phyloP scores from a whole-genome alignment of 805 yeast genomes.

The Scheffersomyces spartinae region DNA sequence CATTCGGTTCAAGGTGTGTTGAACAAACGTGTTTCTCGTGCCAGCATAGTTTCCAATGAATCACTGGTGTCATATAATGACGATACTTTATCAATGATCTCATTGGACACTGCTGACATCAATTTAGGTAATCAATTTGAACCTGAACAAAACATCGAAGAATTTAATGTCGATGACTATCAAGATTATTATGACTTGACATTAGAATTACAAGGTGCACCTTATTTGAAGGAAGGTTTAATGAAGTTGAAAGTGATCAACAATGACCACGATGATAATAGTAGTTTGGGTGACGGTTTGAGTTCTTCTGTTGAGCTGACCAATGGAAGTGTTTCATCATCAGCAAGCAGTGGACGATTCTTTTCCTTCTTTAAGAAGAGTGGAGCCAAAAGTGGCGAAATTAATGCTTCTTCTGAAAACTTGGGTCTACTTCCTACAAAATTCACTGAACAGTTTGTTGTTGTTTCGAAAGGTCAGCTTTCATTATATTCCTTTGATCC shows the following conservation, averaged over 20 bases:
- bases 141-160: slow-evolving; percentile 16
- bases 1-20: slow-evolving; percentile 7
- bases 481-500: slow-evolving; percentile 45
- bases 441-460: slow-evolving; percentile 55
- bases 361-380: slow-evolving; percentile 3
- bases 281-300: no score
- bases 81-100: slow-evolving; percentile 21
- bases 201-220: slow-evolving; percentile 59
- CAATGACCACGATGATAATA: slow-evolving; percentile 24
- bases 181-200: slow-evolving; percentile 45
- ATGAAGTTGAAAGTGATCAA: slow-evolving; percentile 30
- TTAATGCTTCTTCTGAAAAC: slow-evolving; percentile 8
- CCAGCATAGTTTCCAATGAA: slow-evolving; percentile 21
- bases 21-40: slow-evolving; percentile 21
- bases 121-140: slow-evolving; percentile 7
- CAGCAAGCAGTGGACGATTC: slow-evolving; percentile 4
- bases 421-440: no score
- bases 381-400: slow-evolving; percentile 4
- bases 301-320: no score
- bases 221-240: slow-evolving; percentile 70
- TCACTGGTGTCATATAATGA: slow-evolving; percentile 13
- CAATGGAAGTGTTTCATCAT: slow-evolving; percentile 4
- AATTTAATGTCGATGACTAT: slow-evolving; percentile 27
- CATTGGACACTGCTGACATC: slow-evolving; percentile 21
- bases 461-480: slow-evolving; percentile 56